phyloP scores from a whole-genome alignment of 2,329 filamentous ascomycete genomes.

The Capronia americana region DNA sequence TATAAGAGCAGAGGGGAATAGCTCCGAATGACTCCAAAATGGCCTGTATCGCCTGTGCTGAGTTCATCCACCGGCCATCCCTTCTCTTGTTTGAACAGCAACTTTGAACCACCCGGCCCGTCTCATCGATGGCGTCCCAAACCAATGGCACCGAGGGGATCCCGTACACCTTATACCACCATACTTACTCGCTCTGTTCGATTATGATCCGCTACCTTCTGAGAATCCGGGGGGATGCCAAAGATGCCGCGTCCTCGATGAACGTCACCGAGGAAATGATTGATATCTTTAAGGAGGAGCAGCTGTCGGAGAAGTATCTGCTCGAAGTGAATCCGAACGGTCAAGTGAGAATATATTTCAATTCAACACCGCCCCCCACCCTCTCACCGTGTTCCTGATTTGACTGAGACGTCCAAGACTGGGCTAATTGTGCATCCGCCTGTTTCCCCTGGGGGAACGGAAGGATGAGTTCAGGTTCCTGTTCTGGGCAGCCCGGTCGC shows the following conservation, averaged over 20 bases:
- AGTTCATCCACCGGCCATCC: background rate
- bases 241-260: constrained; percentile 2
- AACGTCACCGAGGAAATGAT: constrained; percentile 3
- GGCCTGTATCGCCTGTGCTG: background rate
- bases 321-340: constrained; percentile 14
- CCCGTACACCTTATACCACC: constrained; percentile 13
- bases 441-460: background rate
- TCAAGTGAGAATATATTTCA: constrained; percentile 6
- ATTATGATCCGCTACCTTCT: constrained; percentile 13
- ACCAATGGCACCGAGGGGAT: constrained; percentile 7
- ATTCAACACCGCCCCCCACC: background rate
- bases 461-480: constrained; percentile 9
- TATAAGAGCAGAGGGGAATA: constrained; percentile 10
- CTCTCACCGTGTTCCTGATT: constrained; percentile 2
- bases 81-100: background rate
- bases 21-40: background rate
- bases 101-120: background rate
- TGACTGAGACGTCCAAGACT: constrained; percentile 7
- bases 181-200: constrained; percentile 9
- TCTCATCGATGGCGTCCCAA: constrained; percentile 14
- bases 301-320: constrained; percentile 3
- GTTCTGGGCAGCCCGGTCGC: constrained; percentile 5
- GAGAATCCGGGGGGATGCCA: constrained; percentile 5
- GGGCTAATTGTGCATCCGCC: constrained; percentile 4
- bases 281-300: constrained; percentile 14